These are phyloP conservation scores for Dioscorea alata DNA, from an alignment of 106 monocot species.

Conservation along the genomic window DNA sequence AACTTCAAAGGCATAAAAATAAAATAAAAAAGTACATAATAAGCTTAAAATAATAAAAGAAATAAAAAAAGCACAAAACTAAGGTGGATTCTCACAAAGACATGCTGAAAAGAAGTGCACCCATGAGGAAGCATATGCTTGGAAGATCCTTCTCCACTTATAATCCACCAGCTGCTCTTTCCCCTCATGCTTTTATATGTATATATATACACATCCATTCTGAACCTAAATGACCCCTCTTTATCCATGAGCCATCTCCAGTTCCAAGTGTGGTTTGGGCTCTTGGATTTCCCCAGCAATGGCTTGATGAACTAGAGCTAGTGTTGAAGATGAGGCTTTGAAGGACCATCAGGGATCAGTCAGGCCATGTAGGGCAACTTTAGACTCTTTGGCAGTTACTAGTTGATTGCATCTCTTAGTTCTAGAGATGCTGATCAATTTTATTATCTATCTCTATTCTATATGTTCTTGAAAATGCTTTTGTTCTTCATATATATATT, in stretches of 20 bases:
- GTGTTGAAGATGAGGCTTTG: background rate
- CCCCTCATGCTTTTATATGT: background rate
- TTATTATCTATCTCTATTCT: too few species aligned
- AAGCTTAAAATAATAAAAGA: background rate
- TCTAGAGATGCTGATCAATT: background rate
- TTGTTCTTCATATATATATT: too few species aligned
- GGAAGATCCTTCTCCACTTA: conserved; percentile 3
- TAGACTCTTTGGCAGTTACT: conserved; percentile 4
- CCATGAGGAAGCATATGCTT: conserved; percentile 3
- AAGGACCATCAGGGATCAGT: too few species aligned
- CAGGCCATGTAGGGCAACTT: conserved; percentile 7
- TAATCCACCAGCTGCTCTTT: background rate
- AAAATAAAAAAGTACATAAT: background rate
- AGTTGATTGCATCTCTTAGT: background rate
- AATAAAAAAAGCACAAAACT: too few species aligned
- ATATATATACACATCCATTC: background rate
- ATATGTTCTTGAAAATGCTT: too few species aligned
- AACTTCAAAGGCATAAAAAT: too few species aligned
- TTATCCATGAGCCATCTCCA: background rate
- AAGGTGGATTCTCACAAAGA: background rate
- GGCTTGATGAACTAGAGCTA: background rate
- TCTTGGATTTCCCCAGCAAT: background rate
- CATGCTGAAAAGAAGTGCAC: background rate
- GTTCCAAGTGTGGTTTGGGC: too few species aligned
- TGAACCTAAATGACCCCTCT: background rate